Evolutionary conservation across 2,329 filamentous ascomycete species (phyloP).

Genomic region (Cladophialophora chaetospira): DNA sequence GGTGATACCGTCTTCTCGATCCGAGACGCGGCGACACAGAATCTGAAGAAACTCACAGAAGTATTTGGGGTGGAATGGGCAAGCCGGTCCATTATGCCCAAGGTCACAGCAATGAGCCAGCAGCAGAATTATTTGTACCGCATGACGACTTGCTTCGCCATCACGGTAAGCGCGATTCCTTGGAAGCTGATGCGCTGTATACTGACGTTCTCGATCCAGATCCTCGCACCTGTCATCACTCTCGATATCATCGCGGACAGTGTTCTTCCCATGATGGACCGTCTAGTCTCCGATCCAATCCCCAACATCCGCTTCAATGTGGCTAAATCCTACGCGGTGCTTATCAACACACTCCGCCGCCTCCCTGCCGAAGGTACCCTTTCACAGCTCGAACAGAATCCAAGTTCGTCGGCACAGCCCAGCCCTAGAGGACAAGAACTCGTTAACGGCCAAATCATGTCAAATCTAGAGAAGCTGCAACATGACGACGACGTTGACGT

Average conservation of each 20-base stretch:
- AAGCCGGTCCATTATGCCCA: slow-evolving; percentile 93
- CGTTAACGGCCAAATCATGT: slow-evolving; percentile 82
- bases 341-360: slow-evolving; percentile 89
- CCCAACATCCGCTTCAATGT: slow-evolving; percentile 99
- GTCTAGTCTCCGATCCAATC: slow-evolving; percentile 90
- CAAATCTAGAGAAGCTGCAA: slow-evolving; percentile 91
- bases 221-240: slow-evolving; percentile 87
- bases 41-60: slow-evolving; percentile 96
- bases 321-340: slow-evolving; percentile 89
- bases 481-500: slow-evolving; percentile 98
- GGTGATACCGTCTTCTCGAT: slow-evolving; percentile 99
- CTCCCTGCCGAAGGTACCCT: slow-evolving; percentile 87
- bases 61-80: slow-evolving; percentile 99
- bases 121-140: slow-evolving; percentile 99
- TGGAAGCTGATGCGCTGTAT: slow-evolving; percentile 26
- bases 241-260: slow-evolving; percentile 90
- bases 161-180: slow-evolving; percentile 70
- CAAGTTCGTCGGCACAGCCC: slow-evolving; percentile 55
- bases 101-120: slow-evolving; percentile 97
- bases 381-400: slow-evolving; percentile 79
- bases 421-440: slow-evolving; percentile 75
- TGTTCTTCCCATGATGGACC: slow-evolving; percentile 93
- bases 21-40: slow-evolving; percentile 93
- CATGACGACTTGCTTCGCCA: slow-evolving; percentile 99
- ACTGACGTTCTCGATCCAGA: slow-evolving; percentile 59